phyloP scores from a whole-genome alignment of 2,329 filamentous ascomycete genomes.

The Biscogniauxia sp. region DNA sequence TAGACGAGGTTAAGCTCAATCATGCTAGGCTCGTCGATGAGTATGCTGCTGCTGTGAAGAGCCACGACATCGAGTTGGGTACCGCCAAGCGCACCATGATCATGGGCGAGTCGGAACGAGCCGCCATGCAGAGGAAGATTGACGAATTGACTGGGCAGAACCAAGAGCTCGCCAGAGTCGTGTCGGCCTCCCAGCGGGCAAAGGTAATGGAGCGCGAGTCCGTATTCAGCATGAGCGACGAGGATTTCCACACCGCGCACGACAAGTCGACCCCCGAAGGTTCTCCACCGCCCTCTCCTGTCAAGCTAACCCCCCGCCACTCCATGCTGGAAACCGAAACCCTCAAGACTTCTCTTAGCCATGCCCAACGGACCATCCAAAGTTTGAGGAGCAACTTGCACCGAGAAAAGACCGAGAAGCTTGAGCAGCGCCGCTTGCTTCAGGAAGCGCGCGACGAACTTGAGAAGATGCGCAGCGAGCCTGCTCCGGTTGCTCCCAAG shows the following conservation, averaged over 20 bases:
- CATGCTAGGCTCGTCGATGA: conserved; percentile 81
- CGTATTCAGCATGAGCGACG: conserved; percentile 56
- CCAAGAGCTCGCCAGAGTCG: conserved; percentile 81
- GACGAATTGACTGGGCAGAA: conserved; percentile 88
- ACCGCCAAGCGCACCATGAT: conserved; percentile 77
- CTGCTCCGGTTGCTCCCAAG: conserved; percentile 46
- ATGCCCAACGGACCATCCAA: conserved; percentile 95
- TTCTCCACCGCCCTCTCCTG: conserved; percentile 84
- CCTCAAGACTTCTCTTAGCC: conserved; percentile 86
- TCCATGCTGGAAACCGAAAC: conserved; percentile 94
- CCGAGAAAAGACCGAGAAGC: conserved; percentile 96
- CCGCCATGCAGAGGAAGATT: conserved; percentile 77
- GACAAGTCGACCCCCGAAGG: conserved; percentile 80
- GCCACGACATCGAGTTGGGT: conserved; percentile 85
- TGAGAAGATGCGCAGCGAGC: conserved; percentile 64
- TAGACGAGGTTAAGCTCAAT: conserved; percentile 82
- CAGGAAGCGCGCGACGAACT: conserved; percentile 94
- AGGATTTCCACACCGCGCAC: conserved; percentile 62
- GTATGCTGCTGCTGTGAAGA: conserved; percentile 71
- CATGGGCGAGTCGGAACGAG: conserved; percentile 74
- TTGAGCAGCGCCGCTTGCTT: conserved; percentile 90
- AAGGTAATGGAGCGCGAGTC: conserved; percentile 64
- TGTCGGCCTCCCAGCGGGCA: conserved; percentile 67
- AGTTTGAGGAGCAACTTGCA: conserved; percentile 93
- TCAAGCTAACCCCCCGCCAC: conserved; percentile 88